Conservation (phyloP, 1,284 basidiomycete genomes). For the Somion occarium region DNA sequence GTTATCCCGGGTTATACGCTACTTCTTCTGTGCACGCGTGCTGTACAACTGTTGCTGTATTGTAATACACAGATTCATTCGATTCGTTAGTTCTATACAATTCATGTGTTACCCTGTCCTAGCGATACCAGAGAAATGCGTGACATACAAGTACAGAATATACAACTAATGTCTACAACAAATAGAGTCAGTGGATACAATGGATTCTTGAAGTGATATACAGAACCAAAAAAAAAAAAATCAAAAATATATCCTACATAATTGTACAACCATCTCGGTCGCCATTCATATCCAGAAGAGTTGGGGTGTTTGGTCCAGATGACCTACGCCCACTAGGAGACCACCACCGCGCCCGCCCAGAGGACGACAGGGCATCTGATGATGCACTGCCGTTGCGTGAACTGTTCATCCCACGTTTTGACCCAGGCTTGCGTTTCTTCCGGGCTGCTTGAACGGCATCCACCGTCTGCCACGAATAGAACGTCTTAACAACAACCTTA, state of each 20-base stretch:
- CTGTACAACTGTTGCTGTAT: not conserved
- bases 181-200: not conserved
- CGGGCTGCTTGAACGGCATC: slow-evolving; percentile 61
- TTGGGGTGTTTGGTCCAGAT: slow-evolving; percentile 30
- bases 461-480: slow-evolving; percentile 83
- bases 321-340: slow-evolving; percentile 35
- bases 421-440: slow-evolving; percentile 48
- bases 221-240: not conserved
- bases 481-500: slow-evolving; percentile 78
- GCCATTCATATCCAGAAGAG: slow-evolving; percentile 24
- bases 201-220: not conserved
- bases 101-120: not conserved
- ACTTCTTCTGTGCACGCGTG: not conserved
- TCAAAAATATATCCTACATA: slow-evolving; percentile 28
- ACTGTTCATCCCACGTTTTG: slow-evolving; percentile 36
- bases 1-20: not conserved
- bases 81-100: not conserved
- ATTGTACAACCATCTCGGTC: slow-evolving; percentile 40
- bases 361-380: slow-evolving; percentile 22
- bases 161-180: not conserved
- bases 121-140: not conserved
- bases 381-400: slow-evolving; percentile 24
- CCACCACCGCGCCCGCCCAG: slow-evolving; percentile 38
- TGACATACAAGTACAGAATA: not conserved
- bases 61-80: not conserved